Conservation (phyloP, 805 yeast genomes). For the Starmera pachycereana region DNA sequence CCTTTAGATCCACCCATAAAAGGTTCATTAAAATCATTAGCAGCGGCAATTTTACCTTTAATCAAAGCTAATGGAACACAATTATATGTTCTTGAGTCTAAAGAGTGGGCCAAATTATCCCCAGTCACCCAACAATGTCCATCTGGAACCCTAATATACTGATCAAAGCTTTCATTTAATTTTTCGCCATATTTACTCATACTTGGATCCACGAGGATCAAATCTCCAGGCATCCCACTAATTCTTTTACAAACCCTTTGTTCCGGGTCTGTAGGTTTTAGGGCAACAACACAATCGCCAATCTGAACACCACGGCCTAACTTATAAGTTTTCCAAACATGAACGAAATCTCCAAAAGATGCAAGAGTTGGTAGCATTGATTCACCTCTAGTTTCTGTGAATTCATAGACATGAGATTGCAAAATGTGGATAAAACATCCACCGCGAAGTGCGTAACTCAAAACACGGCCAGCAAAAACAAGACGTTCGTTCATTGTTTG, state of each 20-base stretch:
- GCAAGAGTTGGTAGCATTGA: conserved; percentile 91
- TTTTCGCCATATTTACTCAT: conserved; percentile 20
- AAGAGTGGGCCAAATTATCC: conserved; percentile 76
- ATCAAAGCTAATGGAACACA: conserved; percentile 85
- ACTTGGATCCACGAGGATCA: conserved; percentile 73
- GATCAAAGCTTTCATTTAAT: conserved; percentile 20
- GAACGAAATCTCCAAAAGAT: conserved; percentile 66
- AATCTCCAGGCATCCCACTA: conserved; percentile 94
- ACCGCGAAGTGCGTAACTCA: conserved; percentile 29
- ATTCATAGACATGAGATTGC: conserved; percentile 58
- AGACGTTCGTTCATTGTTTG: conserved; percentile 7
- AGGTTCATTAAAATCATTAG: conserved; percentile 43
- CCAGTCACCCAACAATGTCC: conserved; percentile 99
- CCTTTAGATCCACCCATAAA: conserved; percentile 24
- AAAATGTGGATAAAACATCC: conserved; percentile 60
- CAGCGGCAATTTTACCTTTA: conserved; percentile 79
- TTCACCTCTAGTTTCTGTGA: conserved; percentile 81
- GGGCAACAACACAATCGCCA: conserved; percentile 85
- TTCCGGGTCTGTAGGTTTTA: conserved; percentile 81
- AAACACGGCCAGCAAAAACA: conserved; percentile 13
- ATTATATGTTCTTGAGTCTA: conserved; percentile 85
- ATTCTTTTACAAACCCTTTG: conserved; percentile 87
- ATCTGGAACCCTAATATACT: conserved; percentile 69
- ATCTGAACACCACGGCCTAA: conserved; percentile 55
- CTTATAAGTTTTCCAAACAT: conserved; percentile 54